Evolutionary conservation across 2,329 filamentous ascomycete species (phyloP).

Genomic region (Aspergillus versicolor): DNA sequence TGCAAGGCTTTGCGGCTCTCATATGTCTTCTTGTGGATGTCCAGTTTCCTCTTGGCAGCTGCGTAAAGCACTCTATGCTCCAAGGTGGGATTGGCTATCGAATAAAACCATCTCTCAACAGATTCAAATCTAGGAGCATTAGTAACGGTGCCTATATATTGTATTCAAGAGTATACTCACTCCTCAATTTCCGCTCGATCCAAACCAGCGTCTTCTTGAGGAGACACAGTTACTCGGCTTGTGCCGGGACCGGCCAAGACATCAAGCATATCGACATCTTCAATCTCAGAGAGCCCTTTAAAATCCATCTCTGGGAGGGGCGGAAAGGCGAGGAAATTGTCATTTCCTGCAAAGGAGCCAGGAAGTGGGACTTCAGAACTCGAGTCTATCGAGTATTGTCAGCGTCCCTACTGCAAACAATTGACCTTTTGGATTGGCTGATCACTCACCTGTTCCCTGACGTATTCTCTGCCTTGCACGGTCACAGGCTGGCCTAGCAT

Average conservation of each 20-base stretch:
- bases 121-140: conserved; percentile 10
- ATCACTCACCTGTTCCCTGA: background rate
- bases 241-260: background rate
- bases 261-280: background rate
- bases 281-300: too few relatives aligned
- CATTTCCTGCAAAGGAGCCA: too few relatives aligned
- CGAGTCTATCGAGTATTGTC: background rate
- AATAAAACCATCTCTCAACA: conserved; percentile 8
- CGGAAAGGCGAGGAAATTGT: background rate
- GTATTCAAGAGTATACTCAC: background rate
- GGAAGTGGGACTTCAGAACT: background rate
- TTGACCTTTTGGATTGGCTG: background rate
- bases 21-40: conserved; percentile 6
- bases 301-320: too few relatives aligned
- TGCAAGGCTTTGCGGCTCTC: conserved; percentile 1
- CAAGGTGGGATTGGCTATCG: conserved; percentile 7
- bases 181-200: background rate
- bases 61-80: conserved; percentile 12
- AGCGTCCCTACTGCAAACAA: background rate
- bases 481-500: background rate
- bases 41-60: conserved; percentile 8
- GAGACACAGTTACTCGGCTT: background rate
- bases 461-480: background rate
- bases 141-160: background rate
- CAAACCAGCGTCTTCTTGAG: background rate